A percentile compares a stretch with the other conserved stretches of the same genome.
Conservation (phyloP, 352 stramenopile species). For the Vaucheria bursata region DNA sequence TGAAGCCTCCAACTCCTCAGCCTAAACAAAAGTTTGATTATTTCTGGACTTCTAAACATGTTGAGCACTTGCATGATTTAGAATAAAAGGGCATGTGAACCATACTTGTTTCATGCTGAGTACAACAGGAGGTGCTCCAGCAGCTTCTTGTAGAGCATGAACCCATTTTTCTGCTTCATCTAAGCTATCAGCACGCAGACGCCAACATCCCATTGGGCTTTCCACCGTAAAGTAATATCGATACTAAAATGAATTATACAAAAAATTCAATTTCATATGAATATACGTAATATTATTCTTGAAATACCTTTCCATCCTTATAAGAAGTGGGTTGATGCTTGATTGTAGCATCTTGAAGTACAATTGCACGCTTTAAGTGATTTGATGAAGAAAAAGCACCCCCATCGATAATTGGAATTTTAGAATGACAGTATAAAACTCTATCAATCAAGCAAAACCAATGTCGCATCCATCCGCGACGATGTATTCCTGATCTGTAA, state of each 20-base stretch:
- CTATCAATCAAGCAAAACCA: conserved; percentile 67
- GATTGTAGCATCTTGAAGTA: conserved; percentile 24
- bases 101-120: conserved; percentile 22
- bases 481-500: neutral
- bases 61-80: too few species aligned
- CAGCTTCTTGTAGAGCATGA: conserved; percentile 46
- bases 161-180: conserved; percentile 60
- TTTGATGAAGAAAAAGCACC: neutral
- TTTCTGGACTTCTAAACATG: too few species aligned
- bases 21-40: too few species aligned
- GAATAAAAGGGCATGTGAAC: too few species aligned
- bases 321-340: neutral
- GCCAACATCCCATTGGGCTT: conserved; percentile 34
- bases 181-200: conserved; percentile 48
- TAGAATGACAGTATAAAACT: conserved; percentile 60
- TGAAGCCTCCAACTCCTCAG: too few species aligned
- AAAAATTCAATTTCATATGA: too few species aligned
- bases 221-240: conserved; percentile 60
- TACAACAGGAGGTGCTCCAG: conserved; percentile 31
- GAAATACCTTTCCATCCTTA: conserved; percentile 6
- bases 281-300: too few species aligned
- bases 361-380: conserved; percentile 19
- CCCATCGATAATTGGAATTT: neutral
- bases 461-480: conserved; percentile 56
- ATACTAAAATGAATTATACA: too few species aligned